Base-by-base conservation (phyloP, 768 basidiomycete genomes). In the Artomyces pyxidatus region DNA sequence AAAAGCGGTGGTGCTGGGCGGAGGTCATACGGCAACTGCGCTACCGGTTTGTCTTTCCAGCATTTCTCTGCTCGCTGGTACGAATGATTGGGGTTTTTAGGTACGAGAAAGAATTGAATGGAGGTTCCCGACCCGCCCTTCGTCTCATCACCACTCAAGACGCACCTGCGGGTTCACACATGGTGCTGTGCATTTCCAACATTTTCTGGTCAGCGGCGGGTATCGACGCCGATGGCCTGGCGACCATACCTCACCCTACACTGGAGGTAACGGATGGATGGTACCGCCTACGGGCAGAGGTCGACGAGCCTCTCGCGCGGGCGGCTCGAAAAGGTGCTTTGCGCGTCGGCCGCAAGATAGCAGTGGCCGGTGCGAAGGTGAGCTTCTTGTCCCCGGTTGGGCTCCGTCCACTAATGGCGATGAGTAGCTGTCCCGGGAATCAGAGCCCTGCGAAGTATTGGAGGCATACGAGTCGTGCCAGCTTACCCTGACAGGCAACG, bases 211-310 rank as follows among this genome's bases (percentile, higher is more conserved):
- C 72, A 6, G 61, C 72, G 27, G 55, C 56, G 17, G 64, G 63
- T 3, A 50, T 65, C 3, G 63, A 67, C 22, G 68, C 73, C 1
- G 67, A 74, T 26, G 68, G 69, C 3, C 44, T 64, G 17, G 57
- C 68, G 4, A 58, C 65, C 23, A 68, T 68, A 21, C 60, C 69
- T 3, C 65, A 72, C 56, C 77, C 83, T 0, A 77, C 82, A 54
- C 65, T 99, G 6, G 96, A 97, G 65, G 68, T 98, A n/a, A 93
- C 92, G 0, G 96, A 99, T 61, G 96, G 96, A 12, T 99, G 96
- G 96, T 99, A 99, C 59, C 71, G 83, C 25, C 71, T 98, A 6
- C 78, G 81, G 12, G 88, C 91, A 0, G 73, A 74, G 40, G 71
- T 89, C 11, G 96, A 98, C 64, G 66, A 68, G 17, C 77, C 86